Evolutionary conservation across 305 asterid genomes (phyloP).

Genomic region (Fraxinus paxiana): DNA sequence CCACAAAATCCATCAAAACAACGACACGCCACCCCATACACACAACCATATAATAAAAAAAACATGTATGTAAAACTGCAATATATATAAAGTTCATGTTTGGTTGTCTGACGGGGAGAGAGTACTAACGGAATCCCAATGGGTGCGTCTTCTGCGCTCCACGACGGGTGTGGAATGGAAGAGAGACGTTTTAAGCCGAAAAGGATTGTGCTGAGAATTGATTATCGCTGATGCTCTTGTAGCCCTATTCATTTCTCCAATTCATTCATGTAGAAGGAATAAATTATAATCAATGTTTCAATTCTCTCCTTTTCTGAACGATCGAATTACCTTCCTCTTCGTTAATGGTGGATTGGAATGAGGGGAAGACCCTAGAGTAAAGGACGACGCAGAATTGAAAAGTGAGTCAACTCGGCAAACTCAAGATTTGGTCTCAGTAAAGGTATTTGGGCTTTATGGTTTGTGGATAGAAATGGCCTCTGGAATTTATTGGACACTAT

Average conservation of each 20-base stretch:
- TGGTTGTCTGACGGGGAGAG: background rate
- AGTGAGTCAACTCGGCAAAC: conserved; percentile 28
- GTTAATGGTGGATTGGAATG: background rate
- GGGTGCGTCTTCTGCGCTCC: conserved; percentile 62
- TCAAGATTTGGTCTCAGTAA: background rate
- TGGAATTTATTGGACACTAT: background rate
- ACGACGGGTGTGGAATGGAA: conserved; percentile 63
- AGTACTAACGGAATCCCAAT: conserved; percentile 59
- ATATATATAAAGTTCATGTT: background rate
- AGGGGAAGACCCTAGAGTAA: conserved; percentile 26
- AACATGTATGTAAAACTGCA: background rate
- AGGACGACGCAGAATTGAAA: conserved; percentile 21
- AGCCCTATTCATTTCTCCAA: conserved; percentile 47
- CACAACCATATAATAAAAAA: background rate
- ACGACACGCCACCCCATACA: background rate
- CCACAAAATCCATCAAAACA: background rate
- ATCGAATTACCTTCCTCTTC: background rate
- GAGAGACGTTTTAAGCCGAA: conserved; percentile 41
- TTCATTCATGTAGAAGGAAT: conserved; percentile 24
- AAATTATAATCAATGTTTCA: background rate
- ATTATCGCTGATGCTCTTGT: conserved; percentile 38
- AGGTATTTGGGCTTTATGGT: background rate
- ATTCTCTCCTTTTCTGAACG: background rate
- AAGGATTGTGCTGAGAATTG: conserved; percentile 43
- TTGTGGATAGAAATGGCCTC: background rate